These are phyloP conservation scores for Solanum aculeatissimum DNA, from an alignment of 305 asterid genomes.

Conservation along the genomic window DNA sequence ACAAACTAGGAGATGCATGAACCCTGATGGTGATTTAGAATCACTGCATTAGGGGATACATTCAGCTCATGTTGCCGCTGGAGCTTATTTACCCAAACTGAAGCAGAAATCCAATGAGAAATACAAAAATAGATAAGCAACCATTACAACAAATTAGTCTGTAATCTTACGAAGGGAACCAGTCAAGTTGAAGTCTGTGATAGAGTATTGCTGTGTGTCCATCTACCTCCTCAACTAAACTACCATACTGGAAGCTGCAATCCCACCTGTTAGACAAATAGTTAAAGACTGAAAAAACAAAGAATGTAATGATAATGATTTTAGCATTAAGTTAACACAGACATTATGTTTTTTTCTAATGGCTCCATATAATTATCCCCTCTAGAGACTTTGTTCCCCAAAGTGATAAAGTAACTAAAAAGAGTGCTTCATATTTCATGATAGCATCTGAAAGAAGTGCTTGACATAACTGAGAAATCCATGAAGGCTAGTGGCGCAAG, in stretches of 20 bases:
- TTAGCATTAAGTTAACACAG: not conserved
- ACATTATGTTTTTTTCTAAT: not conserved
- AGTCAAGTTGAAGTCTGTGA: slow-evolving; percentile 94
- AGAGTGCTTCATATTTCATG: not conserved
- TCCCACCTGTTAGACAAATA: slow-evolving; percentile 64
- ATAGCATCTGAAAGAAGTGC: not conserved
- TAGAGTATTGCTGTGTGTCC: slow-evolving; percentile 97
- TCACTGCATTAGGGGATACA: not conserved
- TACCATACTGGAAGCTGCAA: slow-evolving; percentile 92
- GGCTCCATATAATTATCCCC: not conserved
- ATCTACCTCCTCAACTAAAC: slow-evolving; percentile 99
- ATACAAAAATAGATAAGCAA: not conserved
- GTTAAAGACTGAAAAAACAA: not conserved
- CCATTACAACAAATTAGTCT: slow-evolving; percentile 11
- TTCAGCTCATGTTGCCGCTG: not conserved
- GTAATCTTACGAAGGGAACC: slow-evolving; percentile 76
- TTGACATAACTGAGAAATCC: not conserved
- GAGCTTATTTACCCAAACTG: not conserved
- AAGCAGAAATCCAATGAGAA: not conserved
- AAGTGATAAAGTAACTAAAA: not conserved
- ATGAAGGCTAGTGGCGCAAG: not conserved
- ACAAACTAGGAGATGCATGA: not conserved
- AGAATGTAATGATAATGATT: not conserved
- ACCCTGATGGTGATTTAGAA: not conserved
- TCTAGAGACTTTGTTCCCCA: not conserved